Evolutionary conservation across 176 grass and related monocot genomes (phyloP), one percentile per base, ranked within the genome.

Genomic region (Poa pratensis): DNA sequence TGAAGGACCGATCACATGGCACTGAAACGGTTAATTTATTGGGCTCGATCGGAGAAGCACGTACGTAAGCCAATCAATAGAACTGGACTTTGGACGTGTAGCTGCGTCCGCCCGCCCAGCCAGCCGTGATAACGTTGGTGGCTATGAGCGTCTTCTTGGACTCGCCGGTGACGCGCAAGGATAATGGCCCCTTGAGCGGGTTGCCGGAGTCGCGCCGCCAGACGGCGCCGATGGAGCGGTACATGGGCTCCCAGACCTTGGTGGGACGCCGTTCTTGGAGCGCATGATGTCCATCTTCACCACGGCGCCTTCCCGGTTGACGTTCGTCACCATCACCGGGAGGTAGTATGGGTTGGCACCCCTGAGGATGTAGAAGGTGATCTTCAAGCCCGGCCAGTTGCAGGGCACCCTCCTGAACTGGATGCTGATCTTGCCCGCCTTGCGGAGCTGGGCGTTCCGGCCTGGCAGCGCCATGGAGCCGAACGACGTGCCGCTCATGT

Each of bases 401-500:
- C 66, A 69, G 32, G 2, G 66, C 66, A 69, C 66, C 88, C 83
- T 85, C 68, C 85, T 81, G 83, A 89, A 92, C 60, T 87, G 63
- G 16, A 92, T 84, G 74, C 85, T 76, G 62, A 92, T 89, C 62
- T 87, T 89, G 81, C 91, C 91, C n/a, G 91, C 87, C 26, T 74
- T 54, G 46, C 91, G 87, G 72, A 92, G 91, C 80, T 71, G 6
- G 64, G 89, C 91, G 69, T 12, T 86, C 12, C 15, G 64, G 34
- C 91, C 91, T 18, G 80, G 13, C 62, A 42, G 20, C 3, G 91
- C 87, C 91, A 92, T 89, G 82, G 91, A 66, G 19, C 91, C 91
- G 71, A 92, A 92, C 20, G 87, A 65, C 12, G 91, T 92, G 80
- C 91, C 91, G 48, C 91, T 92, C 18, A 92, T 76, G 87, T 92